Evolutionary conservation across 2,329 filamentous ascomycete species (phyloP), one percentile per base, ranked within the genome.

Genomic region (Epichloe festucae): DNA sequence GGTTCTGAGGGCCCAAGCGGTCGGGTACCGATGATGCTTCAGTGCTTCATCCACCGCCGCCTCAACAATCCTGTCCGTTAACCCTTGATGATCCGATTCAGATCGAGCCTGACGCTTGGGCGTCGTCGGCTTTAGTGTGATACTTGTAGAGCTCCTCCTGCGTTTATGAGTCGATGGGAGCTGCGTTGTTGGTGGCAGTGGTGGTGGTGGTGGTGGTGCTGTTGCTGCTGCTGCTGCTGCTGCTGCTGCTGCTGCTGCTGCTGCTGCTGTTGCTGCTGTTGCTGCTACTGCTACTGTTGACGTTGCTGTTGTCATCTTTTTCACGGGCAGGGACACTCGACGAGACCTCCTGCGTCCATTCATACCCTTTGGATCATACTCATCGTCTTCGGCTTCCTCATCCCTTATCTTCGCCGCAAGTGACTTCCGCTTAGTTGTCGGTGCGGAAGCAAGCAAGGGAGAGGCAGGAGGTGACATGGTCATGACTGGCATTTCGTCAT

Each of bases 1-100:
- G 14, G 72, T 74, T 50, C 78, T 72, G 53, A 84, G 68, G 42
- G 80, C 79, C 69, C 74, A 83, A 2, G 80, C 81, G 8, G 79
- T 83, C 50, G 78, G 77, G 61, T 79, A 82, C 53, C 77, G 76
- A 55, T 71, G 70, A 59, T 77, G 72, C 53, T 71, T 67, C 47
- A 84, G 63, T 5, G 79, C 79, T 59, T 80, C 73, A 10, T 79
- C 73, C 34, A 82, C 76, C n/a, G 78, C 78, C 35, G 65, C 60
- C 61, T 80, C 75, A 40, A 84, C 70, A 31, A 80, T 73, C 59
- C 68, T 73, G 58, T 76, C 76, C 27, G 71, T 69, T 36, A 72
- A 62, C 40, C 73, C 72, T 55, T 69, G 72, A 55, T 72, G 69
- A 39, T 64, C 59, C 1, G 60, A 56, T 34, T 64, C 62, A 38